Conservation (phyloP, 805 yeast genomes). For the Ogataea philodendri region DNA sequence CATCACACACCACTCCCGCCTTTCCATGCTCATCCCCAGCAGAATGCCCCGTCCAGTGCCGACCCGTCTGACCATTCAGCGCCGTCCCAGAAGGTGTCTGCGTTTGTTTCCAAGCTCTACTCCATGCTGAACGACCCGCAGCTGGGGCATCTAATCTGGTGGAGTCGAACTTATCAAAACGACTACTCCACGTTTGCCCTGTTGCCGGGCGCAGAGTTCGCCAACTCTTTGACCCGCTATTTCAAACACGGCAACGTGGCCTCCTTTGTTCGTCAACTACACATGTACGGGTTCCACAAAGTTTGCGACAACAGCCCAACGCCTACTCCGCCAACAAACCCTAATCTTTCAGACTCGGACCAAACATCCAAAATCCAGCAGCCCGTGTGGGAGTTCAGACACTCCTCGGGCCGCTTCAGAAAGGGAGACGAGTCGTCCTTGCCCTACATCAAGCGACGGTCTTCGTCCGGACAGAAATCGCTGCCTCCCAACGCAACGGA, state of each 20-base stretch:
- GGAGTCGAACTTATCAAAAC: constrained; percentile 47
- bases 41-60: constrained; percentile 8
- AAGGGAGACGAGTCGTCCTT: constrained; percentile 46
- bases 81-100: constrained; percentile 44
- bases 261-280: constrained; percentile 88
- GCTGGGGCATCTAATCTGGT: constrained; percentile 59
- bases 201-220: constrained; percentile 63
- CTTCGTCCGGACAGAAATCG: constrained; percentile 35
- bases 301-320: constrained; percentile 45
- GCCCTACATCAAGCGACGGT: constrained; percentile 47
- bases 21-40: constrained; percentile 3
- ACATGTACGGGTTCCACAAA: constrained; percentile 96
- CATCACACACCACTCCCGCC: constrained; percentile 6
- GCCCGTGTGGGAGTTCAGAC: constrained; percentile 57
- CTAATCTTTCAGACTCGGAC: constrained; percentile 5
- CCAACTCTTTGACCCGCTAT: constrained; percentile 60
- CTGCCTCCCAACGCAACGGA: constrained; percentile 10
- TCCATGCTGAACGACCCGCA: constrained; percentile 57
- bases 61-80: constrained; percentile 3
- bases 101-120: constrained; percentile 63
- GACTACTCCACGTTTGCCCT: constrained; percentile 58
- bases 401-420: constrained; percentile 47
- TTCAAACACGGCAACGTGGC: constrained; percentile 95
- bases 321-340: constrained; percentile 14
- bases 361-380: constrained; percentile 24